Evolutionary conservation across 2,329 filamentous ascomycete genomes (phyloP).

Genomic region (Cercospora sp.): DNA sequence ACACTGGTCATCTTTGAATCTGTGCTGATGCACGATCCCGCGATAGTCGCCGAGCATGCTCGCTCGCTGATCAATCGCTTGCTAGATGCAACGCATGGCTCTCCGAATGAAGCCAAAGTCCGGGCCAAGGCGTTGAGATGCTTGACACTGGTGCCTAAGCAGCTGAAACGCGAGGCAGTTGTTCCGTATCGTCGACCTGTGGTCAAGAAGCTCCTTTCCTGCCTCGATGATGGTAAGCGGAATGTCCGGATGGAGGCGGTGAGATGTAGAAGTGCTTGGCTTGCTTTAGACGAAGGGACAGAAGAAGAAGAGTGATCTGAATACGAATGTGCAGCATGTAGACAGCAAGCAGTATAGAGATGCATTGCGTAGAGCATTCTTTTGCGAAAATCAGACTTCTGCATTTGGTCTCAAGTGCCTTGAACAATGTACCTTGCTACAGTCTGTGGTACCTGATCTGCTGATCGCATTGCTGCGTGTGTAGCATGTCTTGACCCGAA

Average conservation of each 20-base stretch:
- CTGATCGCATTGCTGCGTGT: not conserved
- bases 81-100: conserved; percentile 45
- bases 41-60: conserved; percentile 56
- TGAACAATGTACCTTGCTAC: not conserved
- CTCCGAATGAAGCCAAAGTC: conserved; percentile 43
- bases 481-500: not conserved
- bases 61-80: conserved; percentile 59
- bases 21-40: conserved; percentile 59
- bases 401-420: not conserved
- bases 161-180: conserved; percentile 53
- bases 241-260: conserved; percentile 64
- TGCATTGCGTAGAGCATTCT: not conserved
- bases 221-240: conserved; percentile 64
- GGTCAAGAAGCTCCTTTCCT: conserved; percentile 54
- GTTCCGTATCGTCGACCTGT: conserved; percentile 59
- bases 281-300: conserved; percentile 57
- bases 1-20: conserved; percentile 60
- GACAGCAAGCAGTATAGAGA: not conserved
- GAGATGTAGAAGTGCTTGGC: conserved; percentile 60
- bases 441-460: not conserved
- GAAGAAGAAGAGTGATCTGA: conserved; percentile 50
- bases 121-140: conserved; percentile 51
- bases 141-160: conserved; percentile 49
- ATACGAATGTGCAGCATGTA: not conserved
- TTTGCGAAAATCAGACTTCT: not conserved